Conservation (phyloP, 73 alveolate genomes). For the Urostyla sp. region DNA sequence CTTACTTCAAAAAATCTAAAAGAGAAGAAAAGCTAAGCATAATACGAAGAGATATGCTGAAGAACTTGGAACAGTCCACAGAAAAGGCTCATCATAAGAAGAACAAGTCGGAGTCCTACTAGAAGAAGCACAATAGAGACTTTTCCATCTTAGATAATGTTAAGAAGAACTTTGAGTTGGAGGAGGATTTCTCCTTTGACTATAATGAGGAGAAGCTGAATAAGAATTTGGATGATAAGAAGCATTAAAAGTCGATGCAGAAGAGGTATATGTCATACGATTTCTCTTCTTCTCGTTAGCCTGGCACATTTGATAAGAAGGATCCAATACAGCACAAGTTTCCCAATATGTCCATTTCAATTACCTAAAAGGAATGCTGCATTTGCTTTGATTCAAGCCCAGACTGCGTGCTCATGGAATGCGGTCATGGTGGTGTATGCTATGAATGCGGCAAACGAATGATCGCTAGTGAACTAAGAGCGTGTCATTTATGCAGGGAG, state of each 20-base stretch:
- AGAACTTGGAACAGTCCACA: conserved; percentile 30
- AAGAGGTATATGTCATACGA: not conserved
- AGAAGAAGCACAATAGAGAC: conserved; percentile 28
- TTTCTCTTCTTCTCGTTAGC: not conserved
- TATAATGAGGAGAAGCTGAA: not conserved
- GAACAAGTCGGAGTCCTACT: conserved; percentile 45
- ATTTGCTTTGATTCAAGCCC: conserved; percentile 52
- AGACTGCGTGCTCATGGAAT: conserved; percentile 76
- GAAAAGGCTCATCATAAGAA: conserved; percentile 48
- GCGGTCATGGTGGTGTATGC: conserved; percentile 84
- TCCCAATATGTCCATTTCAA: conserved; percentile 18
- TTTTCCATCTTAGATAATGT: not conserved
- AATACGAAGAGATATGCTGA: conserved; percentile 52
- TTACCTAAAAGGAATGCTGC: conserved; percentile 44
- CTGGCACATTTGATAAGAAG: too few relatives aligned
- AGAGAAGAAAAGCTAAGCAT: conserved; percentile 45
- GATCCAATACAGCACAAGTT: too few relatives aligned
- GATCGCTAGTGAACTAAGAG: conserved; percentile 48
- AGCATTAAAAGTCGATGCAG: not conserved
- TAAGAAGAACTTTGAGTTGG: not conserved
- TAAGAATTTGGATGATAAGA: not conserved
- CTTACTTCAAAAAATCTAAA: conserved; percentile 59
- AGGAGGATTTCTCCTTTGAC: not conserved
- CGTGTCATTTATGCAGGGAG: conserved; percentile 67
- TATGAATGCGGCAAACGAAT: conserved; percentile 70